A percentile compares a stretch with the other conserved stretches of the same genome.
Conservation (phyloP, 2,329 filamentous ascomycete genomes). For the Colletotrichum tofieldiae region DNA sequence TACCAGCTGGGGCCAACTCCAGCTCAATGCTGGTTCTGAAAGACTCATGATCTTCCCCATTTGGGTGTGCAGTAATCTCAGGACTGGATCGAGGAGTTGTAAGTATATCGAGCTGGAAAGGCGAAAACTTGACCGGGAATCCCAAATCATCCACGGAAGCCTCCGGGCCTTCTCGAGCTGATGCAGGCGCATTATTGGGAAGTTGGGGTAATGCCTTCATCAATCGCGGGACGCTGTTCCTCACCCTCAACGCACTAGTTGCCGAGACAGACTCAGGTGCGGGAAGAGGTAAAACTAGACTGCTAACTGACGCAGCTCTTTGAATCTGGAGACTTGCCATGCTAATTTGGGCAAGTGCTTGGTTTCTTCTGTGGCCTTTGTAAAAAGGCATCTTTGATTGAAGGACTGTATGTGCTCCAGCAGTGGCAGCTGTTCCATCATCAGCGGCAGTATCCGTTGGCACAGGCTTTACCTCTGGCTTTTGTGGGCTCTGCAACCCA, state of each 20-base stretch:
- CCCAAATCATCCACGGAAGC: constrained; percentile 17
- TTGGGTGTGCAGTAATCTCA: constrained; percentile 22
- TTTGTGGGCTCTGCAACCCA: background rate
- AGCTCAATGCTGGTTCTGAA: constrained; percentile 33
- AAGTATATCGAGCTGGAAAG: constrained; percentile 42
- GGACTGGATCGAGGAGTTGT: constrained; percentile 30
- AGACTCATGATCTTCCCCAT: constrained; percentile 33
- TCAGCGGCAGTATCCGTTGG: background rate
- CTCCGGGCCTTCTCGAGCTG: background rate
- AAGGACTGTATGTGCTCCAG: background rate
- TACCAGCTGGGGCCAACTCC: background rate
- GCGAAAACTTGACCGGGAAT: constrained; percentile 34
- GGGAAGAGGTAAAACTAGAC: constrained; percentile 49
- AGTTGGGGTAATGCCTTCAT: constrained; percentile 68
- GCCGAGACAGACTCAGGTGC: constrained; percentile 67
- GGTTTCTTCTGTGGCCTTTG: constrained; percentile 48
- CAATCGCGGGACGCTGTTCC: constrained; percentile 65
- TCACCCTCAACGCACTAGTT: constrained; percentile 60
- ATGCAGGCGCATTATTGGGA: constrained; percentile 50
- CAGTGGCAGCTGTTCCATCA: background rate
- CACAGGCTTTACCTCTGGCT: background rate
- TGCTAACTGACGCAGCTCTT: background rate
- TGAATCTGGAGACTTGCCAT: constrained; percentile 32
- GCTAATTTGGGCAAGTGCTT: constrained; percentile 46
- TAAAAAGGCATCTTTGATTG: constrained; percentile 12